Base-by-base conservation (phyloP, 306 rosid genomes). In the Lathyrus tuberosus region DNA sequence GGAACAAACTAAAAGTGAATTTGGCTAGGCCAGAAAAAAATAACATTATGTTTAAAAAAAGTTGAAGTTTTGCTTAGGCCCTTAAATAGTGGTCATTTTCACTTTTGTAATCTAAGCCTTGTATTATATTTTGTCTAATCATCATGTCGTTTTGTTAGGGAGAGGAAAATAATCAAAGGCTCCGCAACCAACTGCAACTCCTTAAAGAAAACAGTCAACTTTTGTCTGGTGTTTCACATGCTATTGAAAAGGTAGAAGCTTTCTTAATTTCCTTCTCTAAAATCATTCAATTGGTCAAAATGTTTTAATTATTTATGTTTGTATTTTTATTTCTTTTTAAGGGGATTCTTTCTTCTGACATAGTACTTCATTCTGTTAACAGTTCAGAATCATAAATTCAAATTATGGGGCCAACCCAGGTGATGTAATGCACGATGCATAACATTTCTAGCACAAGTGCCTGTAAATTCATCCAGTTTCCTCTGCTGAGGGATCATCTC, bases 91-190 rank as follows among this genome's bases (percentile, higher is more conserved):
- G 42, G 16, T 61, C 16, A 4, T 66, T 59, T 41, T 59, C 10
- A 41, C 33, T 33, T 38, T n/a, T 22, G 48, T n/a, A 40, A 33
- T 73, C 54, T 40, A 37, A 22, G 16, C 44, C 49, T 65, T 47
- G 62, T 60, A 31, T 52, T 54, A 33, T 22, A 18, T 63, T 57
- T 16, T 16, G 10, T 35, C 71, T 68, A 18, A 59, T 53, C 43
- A 8, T 47, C 38, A 8, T 47, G 31, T 40, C 12, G 12, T 59
- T 69, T 64, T 53, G 7, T 17, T 65, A 91, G 97, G 95, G 79
- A n/a, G 86, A 84, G 79, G 84, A 85, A 64, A 83, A 73, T 69
- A 91, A 86, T 75, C 78, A 58, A 46, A 64, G 38, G 70, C 46
- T 56, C 46, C 83, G 79, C 18, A 73, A 70, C 18, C 85, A 71